Evolutionary conservation across 1,284 basidiomycete genomes (phyloP).

Genomic region (Pseudozyma thailandica): DNA sequence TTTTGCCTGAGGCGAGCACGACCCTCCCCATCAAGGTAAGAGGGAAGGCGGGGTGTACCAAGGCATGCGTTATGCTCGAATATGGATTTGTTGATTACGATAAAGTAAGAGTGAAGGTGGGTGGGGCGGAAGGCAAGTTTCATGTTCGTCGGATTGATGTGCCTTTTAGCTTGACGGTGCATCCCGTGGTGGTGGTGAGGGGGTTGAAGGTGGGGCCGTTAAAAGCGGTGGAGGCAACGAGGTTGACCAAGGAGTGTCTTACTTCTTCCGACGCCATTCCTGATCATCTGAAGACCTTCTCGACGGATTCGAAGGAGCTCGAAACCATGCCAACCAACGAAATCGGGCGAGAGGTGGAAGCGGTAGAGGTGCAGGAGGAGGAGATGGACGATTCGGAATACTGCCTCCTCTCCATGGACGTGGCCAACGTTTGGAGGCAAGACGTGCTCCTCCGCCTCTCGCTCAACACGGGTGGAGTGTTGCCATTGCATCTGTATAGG

Average conservation of each 20-base stretch:
- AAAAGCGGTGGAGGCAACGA: slow-evolving; percentile 45
- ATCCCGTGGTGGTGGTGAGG: slow-evolving; percentile 84
- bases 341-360: not conserved
- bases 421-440: slow-evolving; percentile 84
- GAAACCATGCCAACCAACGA: not conserved
- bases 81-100: slow-evolving; percentile 75
- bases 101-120: slow-evolving; percentile 40
- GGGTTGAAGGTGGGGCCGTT: slow-evolving; percentile 41
- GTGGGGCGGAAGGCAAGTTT: slow-evolving; percentile 72
- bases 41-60: slow-evolving; percentile 87
- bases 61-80: slow-evolving; percentile 81
- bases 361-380: not conserved
- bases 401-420: slow-evolving; percentile 86
- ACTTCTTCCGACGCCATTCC: slow-evolving; percentile 22
- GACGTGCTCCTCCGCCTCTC: slow-evolving; percentile 87
- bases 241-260: slow-evolving; percentile 69
- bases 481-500: slow-evolving; percentile 21
- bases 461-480: slow-evolving; percentile 69
- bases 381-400: slow-evolving; percentile 68
- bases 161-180: slow-evolving; percentile 88
- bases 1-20: slow-evolving; percentile 78
- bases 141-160: slow-evolving; percentile 84
- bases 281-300: slow-evolving; percentile 15
- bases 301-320: slow-evolving; percentile 63
- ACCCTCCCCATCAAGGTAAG: slow-evolving; percentile 79